phyloP scores from a whole-genome alignment of 2,329 filamentous ascomycete genomes.

The Claviceps digitariae region DNA sequence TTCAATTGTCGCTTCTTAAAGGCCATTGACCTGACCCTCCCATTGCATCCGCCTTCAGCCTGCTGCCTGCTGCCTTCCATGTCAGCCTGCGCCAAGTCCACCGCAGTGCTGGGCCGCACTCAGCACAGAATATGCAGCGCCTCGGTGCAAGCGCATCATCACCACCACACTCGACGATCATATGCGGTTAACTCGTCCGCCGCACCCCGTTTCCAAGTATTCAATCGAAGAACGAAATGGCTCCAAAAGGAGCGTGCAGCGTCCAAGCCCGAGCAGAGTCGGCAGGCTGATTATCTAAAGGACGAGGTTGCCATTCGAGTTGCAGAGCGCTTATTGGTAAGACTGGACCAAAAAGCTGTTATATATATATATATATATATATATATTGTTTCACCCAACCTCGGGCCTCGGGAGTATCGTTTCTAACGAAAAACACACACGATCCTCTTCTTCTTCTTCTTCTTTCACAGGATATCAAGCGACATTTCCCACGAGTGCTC shows the following conservation, averaged over 20 bases:
- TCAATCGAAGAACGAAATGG: conserved; percentile 79
- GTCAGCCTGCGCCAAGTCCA: conserved; percentile 15
- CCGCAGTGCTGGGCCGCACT: conserved; percentile 14
- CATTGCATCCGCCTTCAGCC: neutral
- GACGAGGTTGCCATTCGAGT: conserved; percentile 80
- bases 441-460: neutral
- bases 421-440: neutral
- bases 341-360: conserved; percentile 1
- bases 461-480: conserved; percentile 66
- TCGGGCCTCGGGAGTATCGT: too few relatives aligned
- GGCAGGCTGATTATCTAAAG: conserved; percentile 81
- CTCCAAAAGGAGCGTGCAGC: conserved; percentile 84
- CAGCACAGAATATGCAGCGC: conserved; percentile 11
- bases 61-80: conserved; percentile 18
- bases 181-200: conserved; percentile 73
- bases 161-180: conserved; percentile 25
- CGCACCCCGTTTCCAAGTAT: conserved; percentile 72
- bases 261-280: conserved; percentile 51
- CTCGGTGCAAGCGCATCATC: conserved; percentile 5
- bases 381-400: too few relatives aligned
- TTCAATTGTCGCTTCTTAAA: neutral
- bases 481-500: conserved; percentile 68
- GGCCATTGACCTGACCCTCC: neutral
- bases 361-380: too few relatives aligned
- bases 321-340: conserved; percentile 70